Evolutionary conservation across 768 basidiomycete genomes (phyloP), one percentile per base, ranked within the genome.

Genomic region (Ramaria sp.): DNA sequence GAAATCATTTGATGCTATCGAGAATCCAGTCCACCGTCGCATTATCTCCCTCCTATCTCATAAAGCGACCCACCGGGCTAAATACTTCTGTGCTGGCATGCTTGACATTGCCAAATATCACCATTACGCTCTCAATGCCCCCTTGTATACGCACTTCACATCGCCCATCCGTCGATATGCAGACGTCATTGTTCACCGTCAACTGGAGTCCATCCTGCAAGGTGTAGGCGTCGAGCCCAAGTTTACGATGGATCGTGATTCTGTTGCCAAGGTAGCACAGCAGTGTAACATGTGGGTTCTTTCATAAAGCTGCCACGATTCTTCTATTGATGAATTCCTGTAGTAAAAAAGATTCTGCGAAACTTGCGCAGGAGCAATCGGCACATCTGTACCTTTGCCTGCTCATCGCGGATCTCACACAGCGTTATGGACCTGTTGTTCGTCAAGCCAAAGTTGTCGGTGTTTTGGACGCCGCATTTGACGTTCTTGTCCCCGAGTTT

Each of bases 61-160:
- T 68, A 96, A 96, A 71, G 86, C 92, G n/a, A 97, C 93, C 59
- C 88, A 91, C 59, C 81, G 86, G 52, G 91, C 96, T 63, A 94
- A 93, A 70, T 99, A 99, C 72, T 98, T 98, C 83, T 99, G 96
- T 67, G 82, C 93, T 24, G 96, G 96, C 61, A 97, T 97, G 95
- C 76, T 99, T 63, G 96, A 99, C 70, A 99, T 99, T 65, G 91
- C 93, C 42, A 97, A 97, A 74, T 99, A 98, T 66, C 73, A 82
- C 31, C 96, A 99, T 70, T 98, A 91, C 68, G 85, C 94, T 0
- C 74, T 98, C 62, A 95, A 84, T 62, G 74, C 81, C 5, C 93
- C 96, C 17, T 77, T 99, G 45, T 99, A 98, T 73, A 95, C 88
- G 9, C 88, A 92, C 69, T 92, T 90, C 72, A 92, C 89, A 0